Percentiles rank a stretch among this genome's conserved stretches.
Conservation (phyloP, 2,329 filamentous ascomycete genomes). For the Cercospora zeina region DNA sequence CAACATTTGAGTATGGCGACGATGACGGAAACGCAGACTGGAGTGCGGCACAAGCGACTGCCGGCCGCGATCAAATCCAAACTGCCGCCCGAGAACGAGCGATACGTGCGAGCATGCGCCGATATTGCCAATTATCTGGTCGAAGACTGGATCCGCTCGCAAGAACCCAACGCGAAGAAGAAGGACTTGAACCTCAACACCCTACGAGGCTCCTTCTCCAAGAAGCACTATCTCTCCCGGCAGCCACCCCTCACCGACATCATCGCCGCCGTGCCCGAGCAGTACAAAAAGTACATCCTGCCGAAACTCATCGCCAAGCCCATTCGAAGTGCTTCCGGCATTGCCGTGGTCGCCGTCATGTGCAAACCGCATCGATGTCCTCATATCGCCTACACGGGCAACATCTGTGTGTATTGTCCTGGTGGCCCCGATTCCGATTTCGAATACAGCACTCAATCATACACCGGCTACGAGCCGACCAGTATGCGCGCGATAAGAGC, state of each 20-base stretch:
- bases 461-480: conserved; percentile 96
- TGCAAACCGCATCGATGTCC: conserved; percentile 98
- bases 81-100: conserved; percentile 87
- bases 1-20: conserved; percentile 65
- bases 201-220: conserved; percentile 80
- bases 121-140: conserved; percentile 93
- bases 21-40: conserved; percentile 55
- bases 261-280: conserved; percentile 96
- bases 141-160: conserved; percentile 83
- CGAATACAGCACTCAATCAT: conserved; percentile 98
- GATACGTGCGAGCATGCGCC: conserved; percentile 89
- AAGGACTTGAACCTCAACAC: conserved; percentile 93
- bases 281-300: conserved; percentile 98
- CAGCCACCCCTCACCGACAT: conserved; percentile 94
- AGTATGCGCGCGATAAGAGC: conserved; percentile 98
- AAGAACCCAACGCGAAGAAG: conserved; percentile 68
- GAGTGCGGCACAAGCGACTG: conserved; percentile 61
- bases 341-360: conserved; percentile 98
- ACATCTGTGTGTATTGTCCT: conserved; percentile 98
- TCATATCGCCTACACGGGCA: conserved; percentile 96
- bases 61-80: conserved; percentile 52
- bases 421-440: conserved; percentile 98
- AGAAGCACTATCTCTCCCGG: conserved; percentile 85
- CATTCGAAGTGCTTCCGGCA: conserved; percentile 91
- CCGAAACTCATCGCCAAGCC: conserved; percentile 96